Percentiles rank a stretch among this genome's conserved stretches.
phyloP scores from a whole-genome alignment of 164 flowering plant species.

The Macadamia integrifolia region DNA sequence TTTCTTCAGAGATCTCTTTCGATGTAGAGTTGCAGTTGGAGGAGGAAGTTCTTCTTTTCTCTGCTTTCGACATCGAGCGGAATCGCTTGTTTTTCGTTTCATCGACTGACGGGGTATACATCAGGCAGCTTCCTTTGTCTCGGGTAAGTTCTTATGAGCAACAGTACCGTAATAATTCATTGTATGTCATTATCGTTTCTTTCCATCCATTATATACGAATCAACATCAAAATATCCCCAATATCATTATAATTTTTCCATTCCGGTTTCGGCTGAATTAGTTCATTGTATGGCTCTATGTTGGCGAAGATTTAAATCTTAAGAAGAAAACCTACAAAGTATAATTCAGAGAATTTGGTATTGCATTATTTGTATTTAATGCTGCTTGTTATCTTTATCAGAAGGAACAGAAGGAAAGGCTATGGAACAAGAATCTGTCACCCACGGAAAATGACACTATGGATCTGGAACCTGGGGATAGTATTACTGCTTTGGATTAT shows the following conservation, averaged over 20 bases:
- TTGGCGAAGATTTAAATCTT: too few relatives aligned
- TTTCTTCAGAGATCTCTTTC: conserved; percentile 39
- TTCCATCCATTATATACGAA: too few relatives aligned
- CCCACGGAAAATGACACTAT: conserved; percentile 33
- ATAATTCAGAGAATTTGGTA: not conserved
- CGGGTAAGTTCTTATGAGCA: conserved; percentile 31
- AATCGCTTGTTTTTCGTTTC: conserved; percentile 85
- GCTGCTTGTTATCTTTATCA: conserved; percentile 12
- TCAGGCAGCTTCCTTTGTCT: conserved; percentile 45
- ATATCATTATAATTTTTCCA: too few relatives aligned
- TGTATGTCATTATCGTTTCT: too few relatives aligned
- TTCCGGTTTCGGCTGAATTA: too few relatives aligned
- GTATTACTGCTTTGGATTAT: conserved; percentile 62
- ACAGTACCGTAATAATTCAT: too few relatives aligned
- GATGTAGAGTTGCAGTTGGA: conserved; percentile 43
- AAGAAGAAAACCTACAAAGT: not conserved
- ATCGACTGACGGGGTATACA: conserved; percentile 56
- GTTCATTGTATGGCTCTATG: too few relatives aligned
- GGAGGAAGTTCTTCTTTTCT: conserved; percentile 44
- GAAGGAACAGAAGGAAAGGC: conserved; percentile 49
- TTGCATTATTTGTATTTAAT: not conserved
- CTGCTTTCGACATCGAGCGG: conserved; percentile 74
- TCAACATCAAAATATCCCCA: too few relatives aligned
- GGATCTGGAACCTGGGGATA: conserved; percentile 72
- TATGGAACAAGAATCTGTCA: conserved; percentile 18